Percentiles rank a stretch among this genome's conserved stretches.
Evolutionary conservation across 768 basidiomycete species (phyloP).

Genomic region (Amanita muscaria): DNA sequence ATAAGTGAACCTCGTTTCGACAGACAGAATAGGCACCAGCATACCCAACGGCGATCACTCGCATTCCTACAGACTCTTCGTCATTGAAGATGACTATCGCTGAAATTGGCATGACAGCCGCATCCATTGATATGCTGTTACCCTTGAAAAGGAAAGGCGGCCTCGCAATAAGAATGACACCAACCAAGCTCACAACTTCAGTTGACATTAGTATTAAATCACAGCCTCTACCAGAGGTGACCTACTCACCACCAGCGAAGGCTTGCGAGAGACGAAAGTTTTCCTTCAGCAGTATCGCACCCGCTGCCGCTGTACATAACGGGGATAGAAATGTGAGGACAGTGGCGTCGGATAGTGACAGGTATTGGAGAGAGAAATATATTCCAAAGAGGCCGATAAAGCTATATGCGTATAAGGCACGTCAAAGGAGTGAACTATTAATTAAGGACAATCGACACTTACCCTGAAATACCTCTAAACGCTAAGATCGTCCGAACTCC

Average conservation of each 20-base stretch:
- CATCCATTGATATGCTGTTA: conserved; percentile 12
- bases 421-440: not conserved
- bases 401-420: conserved; percentile 25
- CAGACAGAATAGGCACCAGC: conserved; percentile 8
- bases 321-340: conserved; percentile 70
- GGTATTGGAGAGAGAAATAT: too few species aligned
- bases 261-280: conserved; percentile 44
- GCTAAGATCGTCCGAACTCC: too few species aligned
- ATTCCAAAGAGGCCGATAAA: conserved; percentile 65
- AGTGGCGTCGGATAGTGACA: too few species aligned
- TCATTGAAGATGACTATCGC: conserved; percentile 3
- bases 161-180: conserved; percentile 75
- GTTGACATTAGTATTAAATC: conserved; percentile 4
- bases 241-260: conserved; percentile 34
- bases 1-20: not conserved
- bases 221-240: not conserved
- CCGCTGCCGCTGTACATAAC: conserved; percentile 52
- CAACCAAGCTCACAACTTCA: conserved; percentile 57
- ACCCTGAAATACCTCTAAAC: conserved; percentile 60
- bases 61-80: conserved; percentile 24
- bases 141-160: conserved; percentile 66
- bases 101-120: conserved; percentile 9
- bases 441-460: conserved; percentile 11
- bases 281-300: conserved; percentile 56
- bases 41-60: conserved; percentile 56